Percentiles rank a stretch among this genome's conserved stretches.
phyloP scores from a whole-genome alignment of 176 grass and related monocot species.

The Paspalum vaginatum region DNA sequence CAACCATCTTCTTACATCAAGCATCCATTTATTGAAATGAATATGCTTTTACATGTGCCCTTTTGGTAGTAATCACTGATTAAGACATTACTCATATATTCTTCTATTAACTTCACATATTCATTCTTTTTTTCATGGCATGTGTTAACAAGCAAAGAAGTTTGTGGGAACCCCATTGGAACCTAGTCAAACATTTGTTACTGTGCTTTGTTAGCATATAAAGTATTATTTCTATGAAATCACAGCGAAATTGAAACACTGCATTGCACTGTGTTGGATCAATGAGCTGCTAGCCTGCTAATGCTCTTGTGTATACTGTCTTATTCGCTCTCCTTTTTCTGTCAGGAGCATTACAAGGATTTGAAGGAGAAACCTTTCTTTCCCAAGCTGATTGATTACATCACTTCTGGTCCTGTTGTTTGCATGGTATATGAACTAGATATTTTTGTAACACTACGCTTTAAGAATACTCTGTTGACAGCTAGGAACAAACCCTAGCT shows the following conservation, averaged over 20 bases:
- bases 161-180: neutral
- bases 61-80: neutral
- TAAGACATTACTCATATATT: neutral
- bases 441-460: constrained; percentile 8
- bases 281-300: neutral
- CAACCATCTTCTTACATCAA: neutral
- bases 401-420: constrained; percentile 96
- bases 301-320: neutral
- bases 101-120: neutral
- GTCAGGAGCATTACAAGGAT: constrained; percentile 98
- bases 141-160: neutral
- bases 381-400: constrained; percentile 75
- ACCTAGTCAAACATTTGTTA: neutral
- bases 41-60: neutral
- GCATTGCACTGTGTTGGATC: constrained; percentile 7
- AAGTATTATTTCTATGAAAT: neutral
- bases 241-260: neutral
- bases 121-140: neutral
- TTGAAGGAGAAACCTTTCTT: constrained; percentile 86
- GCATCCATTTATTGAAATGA: neutral
- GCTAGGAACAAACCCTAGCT: too few relatives aligned
- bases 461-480: too few relatives aligned
- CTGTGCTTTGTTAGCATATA: neutral
- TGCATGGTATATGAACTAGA: constrained; percentile 73
- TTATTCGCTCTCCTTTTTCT: constrained; percentile 19